These are phyloP conservation scores for Wallacemonas sp. DNA, from an alignment of 208 protist genomes.

Conservation along the genomic window DNA sequence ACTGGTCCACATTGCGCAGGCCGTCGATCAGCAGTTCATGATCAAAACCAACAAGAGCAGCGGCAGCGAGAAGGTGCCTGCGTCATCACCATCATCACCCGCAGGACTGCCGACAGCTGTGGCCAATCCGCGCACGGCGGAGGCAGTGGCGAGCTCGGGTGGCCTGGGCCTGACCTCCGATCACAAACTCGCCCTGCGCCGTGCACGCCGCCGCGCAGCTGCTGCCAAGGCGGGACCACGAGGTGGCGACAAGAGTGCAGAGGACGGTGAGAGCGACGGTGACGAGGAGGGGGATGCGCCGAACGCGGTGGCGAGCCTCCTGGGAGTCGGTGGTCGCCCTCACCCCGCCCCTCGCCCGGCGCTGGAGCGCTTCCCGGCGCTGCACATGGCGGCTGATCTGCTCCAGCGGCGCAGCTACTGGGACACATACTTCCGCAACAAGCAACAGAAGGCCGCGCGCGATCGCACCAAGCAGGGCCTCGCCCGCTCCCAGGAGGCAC, in stretches of 20 bases:
- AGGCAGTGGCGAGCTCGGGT: neutral
- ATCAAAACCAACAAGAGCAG: too few species aligned
- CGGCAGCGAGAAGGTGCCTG: too few species aligned
- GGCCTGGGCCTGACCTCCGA: neutral
- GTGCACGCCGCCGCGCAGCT: neutral
- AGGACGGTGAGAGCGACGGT: neutral
- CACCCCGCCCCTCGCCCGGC: too few species aligned
- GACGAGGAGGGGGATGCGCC: neutral
- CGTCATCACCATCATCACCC: too few species aligned
- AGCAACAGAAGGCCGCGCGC: neutral
- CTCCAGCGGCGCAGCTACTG: constrained; percentile 7
- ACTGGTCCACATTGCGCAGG: neutral
- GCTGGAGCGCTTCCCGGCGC: neutral
- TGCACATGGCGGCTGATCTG: neutral
- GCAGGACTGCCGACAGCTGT: too few species aligned
- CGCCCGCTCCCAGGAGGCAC: neutral
- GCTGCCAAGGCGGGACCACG: neutral
- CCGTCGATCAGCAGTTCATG: neutral
- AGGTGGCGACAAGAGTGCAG: neutral
- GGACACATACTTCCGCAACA: constrained; percentile 1
- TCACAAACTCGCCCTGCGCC: neutral
- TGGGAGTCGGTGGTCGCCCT: neutral
- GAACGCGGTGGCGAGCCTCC: neutral
- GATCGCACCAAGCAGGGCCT: neutral
- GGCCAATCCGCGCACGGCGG: too few species aligned